Evolutionary conservation across 805 yeast genomes (phyloP).

Genomic region (Metschnikowia aberdeeniae): DNA sequence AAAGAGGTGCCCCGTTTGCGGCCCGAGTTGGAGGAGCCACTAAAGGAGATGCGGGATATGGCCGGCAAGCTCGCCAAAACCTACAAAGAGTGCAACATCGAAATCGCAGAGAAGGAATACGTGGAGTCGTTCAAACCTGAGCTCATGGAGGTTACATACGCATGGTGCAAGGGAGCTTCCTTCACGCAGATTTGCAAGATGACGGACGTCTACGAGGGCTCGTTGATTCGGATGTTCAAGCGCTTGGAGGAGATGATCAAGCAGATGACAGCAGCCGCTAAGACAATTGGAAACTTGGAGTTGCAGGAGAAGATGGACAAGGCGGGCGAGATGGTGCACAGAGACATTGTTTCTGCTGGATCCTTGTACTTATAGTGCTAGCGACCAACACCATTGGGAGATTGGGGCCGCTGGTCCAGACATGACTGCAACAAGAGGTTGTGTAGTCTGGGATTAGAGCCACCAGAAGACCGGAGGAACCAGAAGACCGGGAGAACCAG

Average conservation of each 20-base stretch:
- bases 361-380: conserved; percentile 61
- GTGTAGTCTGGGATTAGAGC: too few relatives aligned
- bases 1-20: conserved; percentile 82
- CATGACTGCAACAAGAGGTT: too few relatives aligned
- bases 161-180: conserved; percentile 95
- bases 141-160: conserved; percentile 92
- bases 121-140: conserved; percentile 89
- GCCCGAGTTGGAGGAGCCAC: conserved; percentile 90
- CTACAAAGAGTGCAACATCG: conserved; percentile 84
- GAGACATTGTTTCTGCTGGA: conserved; percentile 96
- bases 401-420: too few relatives aligned
- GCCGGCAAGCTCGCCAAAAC: conserved; percentile 88
- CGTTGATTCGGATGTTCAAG: conserved; percentile 89
- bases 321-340: conserved; percentile 79
- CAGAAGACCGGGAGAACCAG: too few relatives aligned
- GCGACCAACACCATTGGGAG: too few relatives aligned
- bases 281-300: conserved; percentile 86
- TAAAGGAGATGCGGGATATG: conserved; percentile 82
- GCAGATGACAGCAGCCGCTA: conserved; percentile 88
- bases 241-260: conserved; percentile 89
- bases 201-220: conserved; percentile 98
- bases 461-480: neutral
- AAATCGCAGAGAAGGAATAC: conserved; percentile 86
- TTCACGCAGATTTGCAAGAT: conserved; percentile 96
- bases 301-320: conserved; percentile 85